Percentiles rank a stretch among this genome's conserved stretches.
phyloP scores from a whole-genome alignment of 352 stramenopile species.

The Globisporangium yorkense region DNA sequence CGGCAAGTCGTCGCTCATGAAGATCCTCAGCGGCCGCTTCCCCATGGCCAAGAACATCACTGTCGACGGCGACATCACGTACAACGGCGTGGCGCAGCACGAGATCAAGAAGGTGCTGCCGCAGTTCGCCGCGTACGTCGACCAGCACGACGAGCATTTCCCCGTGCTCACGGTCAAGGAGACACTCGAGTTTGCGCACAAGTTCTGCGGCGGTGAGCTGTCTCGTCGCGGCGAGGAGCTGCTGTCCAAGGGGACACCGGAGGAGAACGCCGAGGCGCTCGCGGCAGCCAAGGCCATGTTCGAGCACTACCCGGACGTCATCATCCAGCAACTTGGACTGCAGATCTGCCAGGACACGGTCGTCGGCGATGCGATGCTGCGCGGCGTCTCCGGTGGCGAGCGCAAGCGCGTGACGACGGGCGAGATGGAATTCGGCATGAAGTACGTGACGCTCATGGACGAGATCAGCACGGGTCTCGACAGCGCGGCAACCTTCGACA shows the following conservation, averaged over 20 bases:
- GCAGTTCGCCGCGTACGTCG: conserved; percentile 41
- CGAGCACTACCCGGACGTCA: neutral
- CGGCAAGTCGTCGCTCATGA: conserved; percentile 16
- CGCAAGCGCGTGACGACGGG: no score
- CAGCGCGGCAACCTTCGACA: conserved; percentile 85
- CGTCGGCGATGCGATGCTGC: conserved; percentile 29
- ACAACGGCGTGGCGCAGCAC: conserved; percentile 9
- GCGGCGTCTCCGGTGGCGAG: conserved; percentile 40
- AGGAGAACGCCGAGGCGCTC: neutral
- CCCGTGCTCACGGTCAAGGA: conserved; percentile 47
- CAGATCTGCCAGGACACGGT: conserved; percentile 1
- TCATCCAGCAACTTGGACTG: conserved; percentile 4
- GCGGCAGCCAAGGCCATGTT: neutral
- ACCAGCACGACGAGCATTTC: conserved; percentile 42
- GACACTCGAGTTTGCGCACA: conserved; percentile 45
- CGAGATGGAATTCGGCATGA: no score
- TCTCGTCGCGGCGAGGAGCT: neutral
- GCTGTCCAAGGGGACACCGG: neutral
- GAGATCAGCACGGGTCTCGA: conserved; percentile 91
- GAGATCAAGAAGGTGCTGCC: conserved; percentile 14
- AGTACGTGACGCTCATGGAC: conserved; percentile 65
- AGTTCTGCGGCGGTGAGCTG: conserved; percentile 25
- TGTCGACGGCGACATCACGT: conserved; percentile 10
- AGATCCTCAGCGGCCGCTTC: conserved; percentile 17
- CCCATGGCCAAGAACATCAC: conserved; percentile 2